Percentiles rank a stretch among this genome's conserved stretches.
These are phyloP conservation scores for Blastobotrys buckinghamii DNA, from an alignment of 1,139 yeast genomes.

Conservation along the genomic window DNA sequence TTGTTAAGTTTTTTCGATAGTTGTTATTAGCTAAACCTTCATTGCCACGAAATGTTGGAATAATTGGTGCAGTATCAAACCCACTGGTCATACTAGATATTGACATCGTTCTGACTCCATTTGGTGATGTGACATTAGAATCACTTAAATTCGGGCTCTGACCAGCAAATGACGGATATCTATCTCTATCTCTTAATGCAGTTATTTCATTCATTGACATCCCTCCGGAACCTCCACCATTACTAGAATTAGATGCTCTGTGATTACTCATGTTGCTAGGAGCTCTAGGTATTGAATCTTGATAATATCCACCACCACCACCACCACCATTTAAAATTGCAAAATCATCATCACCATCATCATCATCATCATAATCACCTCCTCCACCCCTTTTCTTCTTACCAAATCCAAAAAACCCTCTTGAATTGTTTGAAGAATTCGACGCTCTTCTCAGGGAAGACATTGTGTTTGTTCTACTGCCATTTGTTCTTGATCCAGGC, in stretches of 20 bases:
- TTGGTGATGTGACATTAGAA: background rate
- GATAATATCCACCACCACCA: background rate
- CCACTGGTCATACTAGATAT: slow-evolving; percentile 28
- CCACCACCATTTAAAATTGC: background rate
- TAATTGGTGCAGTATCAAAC: slow-evolving; percentile 34
- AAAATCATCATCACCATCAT: slow-evolving; percentile 7
- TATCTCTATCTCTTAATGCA: slow-evolving; percentile 30
- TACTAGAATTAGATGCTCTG: background rate
- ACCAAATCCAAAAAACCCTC: slow-evolving; percentile 11
- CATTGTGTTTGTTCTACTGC: slow-evolving; percentile 13
- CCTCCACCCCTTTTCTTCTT: slow-evolving; percentile 11
- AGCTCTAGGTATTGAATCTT: slow-evolving; percentile 5
- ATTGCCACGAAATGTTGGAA: slow-evolving; percentile 30
- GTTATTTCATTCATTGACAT: slow-evolving; percentile 24
- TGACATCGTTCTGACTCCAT: slow-evolving; percentile 29
- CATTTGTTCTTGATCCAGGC: slow-evolving; percentile 11
- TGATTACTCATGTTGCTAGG: slow-evolving; percentile 1
- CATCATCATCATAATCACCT: slow-evolving; percentile 12
- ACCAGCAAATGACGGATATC: slow-evolving; percentile 31
- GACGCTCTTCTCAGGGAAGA: slow-evolving; percentile 16
- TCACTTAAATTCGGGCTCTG: slow-evolving; percentile 4
- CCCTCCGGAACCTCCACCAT: slow-evolving; percentile 16
- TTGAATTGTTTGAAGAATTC: slow-evolving; percentile 8
- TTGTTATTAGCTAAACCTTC: slow-evolving; percentile 19
- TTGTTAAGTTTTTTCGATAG: slow-evolving; percentile 32